These are phyloP conservation scores for Oenanthe sinensis DNA, from an alignment of 129 eudicot genomes.

Conservation along the genomic window DNA sequence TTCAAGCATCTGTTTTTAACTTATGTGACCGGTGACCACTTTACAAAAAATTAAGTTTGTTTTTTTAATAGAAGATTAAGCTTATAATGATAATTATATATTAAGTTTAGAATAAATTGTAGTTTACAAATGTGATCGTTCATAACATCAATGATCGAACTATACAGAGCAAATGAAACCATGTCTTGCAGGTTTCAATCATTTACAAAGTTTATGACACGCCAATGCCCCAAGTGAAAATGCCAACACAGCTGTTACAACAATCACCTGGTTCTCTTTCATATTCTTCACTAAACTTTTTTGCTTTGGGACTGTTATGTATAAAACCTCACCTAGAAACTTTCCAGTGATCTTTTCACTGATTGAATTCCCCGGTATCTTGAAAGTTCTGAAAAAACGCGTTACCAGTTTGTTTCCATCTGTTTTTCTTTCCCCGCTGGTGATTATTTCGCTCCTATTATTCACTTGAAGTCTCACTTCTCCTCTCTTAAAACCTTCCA, in stretches of 20 bases:
- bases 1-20: too few relatives aligned
- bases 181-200: not conserved
- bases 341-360: slow-evolving; percentile 18
- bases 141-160: not conserved
- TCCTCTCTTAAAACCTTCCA: slow-evolving; percentile 17
- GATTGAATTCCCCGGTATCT: slow-evolving; percentile 24
- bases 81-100: too few relatives aligned
- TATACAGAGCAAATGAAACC: not conserved
- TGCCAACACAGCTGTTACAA: slow-evolving; percentile 45
- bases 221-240: slow-evolving; percentile 51
- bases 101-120: too few relatives aligned
- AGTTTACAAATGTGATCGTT: not conserved
- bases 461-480: slow-evolving; percentile 21
- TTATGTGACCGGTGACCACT: too few relatives aligned
- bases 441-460: slow-evolving; percentile 18
- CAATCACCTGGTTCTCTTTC: slow-evolving; percentile 33
- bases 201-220: slow-evolving; percentile 25
- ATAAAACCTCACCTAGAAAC: slow-evolving; percentile 19
- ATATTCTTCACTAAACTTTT: slow-evolving; percentile 25
- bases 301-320: slow-evolving; percentile 19
- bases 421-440: slow-evolving; percentile 23
- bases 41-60: too few relatives aligned
- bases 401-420: slow-evolving; percentile 15
- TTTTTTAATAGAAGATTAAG: too few relatives aligned
- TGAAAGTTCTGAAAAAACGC: slow-evolving; percentile 17